These are phyloP conservation scores for Tolypocladium tropicale DNA, from an alignment of 2,329 filamentous ascomycete species.

Conservation along the genomic window DNA sequence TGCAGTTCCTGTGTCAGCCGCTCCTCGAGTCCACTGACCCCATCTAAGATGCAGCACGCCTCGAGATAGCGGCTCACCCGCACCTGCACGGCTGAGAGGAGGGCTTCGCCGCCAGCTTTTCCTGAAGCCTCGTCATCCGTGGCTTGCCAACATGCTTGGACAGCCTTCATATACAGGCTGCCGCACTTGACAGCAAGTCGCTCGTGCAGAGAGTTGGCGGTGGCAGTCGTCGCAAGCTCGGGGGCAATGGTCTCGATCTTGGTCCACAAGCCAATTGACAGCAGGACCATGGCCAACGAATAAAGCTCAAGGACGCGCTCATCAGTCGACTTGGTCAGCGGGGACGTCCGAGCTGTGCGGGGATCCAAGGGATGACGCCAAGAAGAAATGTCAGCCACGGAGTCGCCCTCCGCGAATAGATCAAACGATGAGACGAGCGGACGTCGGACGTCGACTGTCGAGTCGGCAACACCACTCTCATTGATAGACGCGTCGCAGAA, in stretches of 20 bases:
- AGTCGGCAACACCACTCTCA: slow-evolving; percentile 28
- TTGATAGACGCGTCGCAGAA: slow-evolving; percentile 44
- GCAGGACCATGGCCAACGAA: slow-evolving; percentile 59
- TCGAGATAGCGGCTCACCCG: slow-evolving; percentile 48
- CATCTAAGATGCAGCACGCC: slow-evolving; percentile 50
- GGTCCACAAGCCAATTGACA: slow-evolving; percentile 69
- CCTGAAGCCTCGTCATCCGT: slow-evolving; percentile 51
- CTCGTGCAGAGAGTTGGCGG: slow-evolving; percentile 51
- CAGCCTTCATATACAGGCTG: slow-evolving; percentile 64
- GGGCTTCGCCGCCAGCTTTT: slow-evolving; percentile 34
- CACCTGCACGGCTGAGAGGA: slow-evolving; percentile 42
- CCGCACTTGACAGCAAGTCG: slow-evolving; percentile 60
- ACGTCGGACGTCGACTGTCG: slow-evolving; percentile 51
- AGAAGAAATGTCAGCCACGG: slow-evolving; percentile 13
- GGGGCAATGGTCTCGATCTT: slow-evolving; percentile 46
- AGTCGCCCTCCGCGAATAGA: slow-evolving; percentile 40
- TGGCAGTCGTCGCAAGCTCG: slow-evolving; percentile 32
- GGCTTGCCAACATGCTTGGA: slow-evolving; percentile 61
- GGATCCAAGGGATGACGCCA: slow-evolving; percentile 56
- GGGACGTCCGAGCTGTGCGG: slow-evolving; percentile 36
- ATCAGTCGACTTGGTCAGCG: slow-evolving; percentile 38
- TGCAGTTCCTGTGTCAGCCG: slow-evolving; percentile 38
- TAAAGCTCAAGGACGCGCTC: slow-evolving; percentile 58
- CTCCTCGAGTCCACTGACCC: slow-evolving; percentile 45
- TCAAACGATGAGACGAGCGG: slow-evolving; percentile 68